A percentile compares a stretch with the other conserved stretches of the same genome.
Conservation (phyloP, 2,329 filamentous ascomycete species). For the Penicillium paneum region DNA sequence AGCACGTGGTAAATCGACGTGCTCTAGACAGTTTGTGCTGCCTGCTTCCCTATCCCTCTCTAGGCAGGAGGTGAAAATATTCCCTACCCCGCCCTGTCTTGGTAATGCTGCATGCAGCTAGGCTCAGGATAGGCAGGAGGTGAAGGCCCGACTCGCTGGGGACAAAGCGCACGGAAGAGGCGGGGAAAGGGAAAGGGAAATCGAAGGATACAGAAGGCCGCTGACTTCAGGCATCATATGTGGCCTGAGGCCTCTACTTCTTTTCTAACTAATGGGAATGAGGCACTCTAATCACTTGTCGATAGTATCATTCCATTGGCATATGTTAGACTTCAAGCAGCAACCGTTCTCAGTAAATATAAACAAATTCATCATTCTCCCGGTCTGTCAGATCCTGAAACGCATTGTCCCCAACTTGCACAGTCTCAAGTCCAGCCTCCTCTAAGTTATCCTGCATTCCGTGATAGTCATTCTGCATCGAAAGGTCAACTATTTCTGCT, state of each 20-base stretch:
- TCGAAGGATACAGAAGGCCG: too few species aligned
- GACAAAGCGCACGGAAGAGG: neutral
- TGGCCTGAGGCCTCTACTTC: neutral
- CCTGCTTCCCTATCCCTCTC: neutral
- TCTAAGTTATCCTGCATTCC: conserved; percentile 17
- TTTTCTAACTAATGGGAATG: neutral
- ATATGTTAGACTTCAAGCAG: neutral
- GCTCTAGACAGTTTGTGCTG: neutral
- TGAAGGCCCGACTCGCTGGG: neutral
- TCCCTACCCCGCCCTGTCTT: neutral
- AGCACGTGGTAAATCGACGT: neutral
- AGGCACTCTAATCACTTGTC: neutral
- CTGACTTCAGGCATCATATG: neutral
- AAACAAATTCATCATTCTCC: conserved; percentile 67
- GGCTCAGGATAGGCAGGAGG: neutral
- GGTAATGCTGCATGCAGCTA: neutral
- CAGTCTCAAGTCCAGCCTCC: conserved; percentile 14
- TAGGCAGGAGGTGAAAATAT: neutral
- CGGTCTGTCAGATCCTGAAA: conserved; percentile 62
- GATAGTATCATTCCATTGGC: neutral
- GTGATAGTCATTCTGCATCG: conserved; percentile 57
- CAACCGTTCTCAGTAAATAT: conserved; percentile 49
- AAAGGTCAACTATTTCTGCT: conserved; percentile 57
- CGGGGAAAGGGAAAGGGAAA: too few species aligned
- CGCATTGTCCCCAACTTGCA: conserved; percentile 48